Evolutionary conservation across 371 early-diverging fungal genomes (phyloP), one percentile per base, ranked within the genome.

Genomic region (Cokeromyces recurvatus): DNA sequence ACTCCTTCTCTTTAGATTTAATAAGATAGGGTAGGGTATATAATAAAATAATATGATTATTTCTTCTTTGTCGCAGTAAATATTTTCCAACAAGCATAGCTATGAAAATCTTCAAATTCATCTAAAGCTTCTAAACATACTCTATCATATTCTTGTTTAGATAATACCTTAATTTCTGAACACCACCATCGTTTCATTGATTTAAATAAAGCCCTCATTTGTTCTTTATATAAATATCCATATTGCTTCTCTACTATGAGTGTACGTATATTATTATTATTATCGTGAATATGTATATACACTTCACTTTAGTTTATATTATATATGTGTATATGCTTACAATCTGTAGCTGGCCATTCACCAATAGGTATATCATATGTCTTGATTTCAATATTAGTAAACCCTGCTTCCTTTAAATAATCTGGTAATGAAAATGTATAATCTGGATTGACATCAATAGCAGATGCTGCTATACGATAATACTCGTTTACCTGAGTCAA

Each of bases 101-200:
- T 53, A 2, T 48, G 43, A 9, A 40, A 43, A 22, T 53, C 35
- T 29, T 64, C 60, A 53, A 61, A 56, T 20, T 59, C 60, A 8
- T 59, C 47, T 11, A 64, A 32, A 4, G 60, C 59, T 32, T 49
- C 59, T 15, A 34, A 10, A 29, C 64, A 59, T 3, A 56, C 40
- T 8, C 29, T 36, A 31, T 64, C 64, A 16, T 56, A 64, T 24
- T 52, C 53, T 25, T 56, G 47, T 11, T 50, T 32, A 19, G 59
- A 31, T n/a, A n/a, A n/a, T 22, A 64, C 51, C 12, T 56, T 53
- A 3, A 64, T 50, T 38, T 65, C 62, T 4, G 59, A 45, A 12
- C 70, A 47, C 74, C 74, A 74, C 68, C 71, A 69, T 19, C 53
- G 56, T 43, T 64, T 67, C 65, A 70, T 68, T 4, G 69, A 62